Base-by-base conservation (phyloP, 2,329 filamentous ascomycete genomes). In the Ophiostoma triangulosporum region DNA sequence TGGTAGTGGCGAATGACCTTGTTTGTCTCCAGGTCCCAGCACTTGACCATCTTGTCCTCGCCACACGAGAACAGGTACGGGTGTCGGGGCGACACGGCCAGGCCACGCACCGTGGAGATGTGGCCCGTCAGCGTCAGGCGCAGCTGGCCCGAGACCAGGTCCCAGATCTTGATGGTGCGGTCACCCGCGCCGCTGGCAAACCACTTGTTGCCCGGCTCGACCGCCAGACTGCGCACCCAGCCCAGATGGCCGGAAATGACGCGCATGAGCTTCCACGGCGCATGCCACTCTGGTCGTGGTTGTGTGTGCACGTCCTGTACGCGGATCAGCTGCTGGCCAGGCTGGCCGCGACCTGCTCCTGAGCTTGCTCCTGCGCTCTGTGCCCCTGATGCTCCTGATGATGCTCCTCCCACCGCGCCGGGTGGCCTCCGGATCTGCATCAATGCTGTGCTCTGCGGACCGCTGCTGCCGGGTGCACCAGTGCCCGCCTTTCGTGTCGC, bases 11-110 rank as follows among this genome's bases (percentile, higher is more conserved):
- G 81, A 64, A 97, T 96, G 56, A 98, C 93, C 69, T 96, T 96
- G 73, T 98, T 98, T n/a, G 91, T 96, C 69, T 98, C 93, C 60
- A 98, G 72, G 71, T 98, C 93, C 93, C 93, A 98, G 71, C 93
- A 98, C 70, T 98, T 98, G 58, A 98, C 93, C 90, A 96, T 96
- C 73, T 98, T 98, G 68, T 98, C 93, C 69, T 98, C 93, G 55
- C 88, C 94, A 64, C 93, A 98, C 11, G 89, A 95, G 69, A 98
- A 98, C 9, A 98, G 77, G 65, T 98, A 98, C 0, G 93, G 94
- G 69, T 98, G 93, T 48, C 93, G 76, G 15, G 90, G 87, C 20
- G 88, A 95, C 7, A 98, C 88, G 0, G 91, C 93, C 48, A 98
- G 76, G 2, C 93, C 93, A 52, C 90, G 83, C 1, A 96, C 90